A percentile compares a stretch with the other conserved stretches of the same genome.
Conservation (phyloP, 345 rosid genomes). For the Lepidium didymum region DNA sequence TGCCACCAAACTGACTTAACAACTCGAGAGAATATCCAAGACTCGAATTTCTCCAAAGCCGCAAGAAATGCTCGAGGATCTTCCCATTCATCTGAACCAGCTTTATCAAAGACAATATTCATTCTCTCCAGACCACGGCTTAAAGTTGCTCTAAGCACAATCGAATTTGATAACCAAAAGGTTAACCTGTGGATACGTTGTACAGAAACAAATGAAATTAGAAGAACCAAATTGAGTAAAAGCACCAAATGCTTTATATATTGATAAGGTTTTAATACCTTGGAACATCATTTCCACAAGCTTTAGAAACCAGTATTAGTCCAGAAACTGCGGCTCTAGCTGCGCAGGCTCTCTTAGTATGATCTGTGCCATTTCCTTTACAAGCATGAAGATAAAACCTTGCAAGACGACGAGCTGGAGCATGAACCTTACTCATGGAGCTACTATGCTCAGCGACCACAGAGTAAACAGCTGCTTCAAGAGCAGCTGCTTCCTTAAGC, state of each 20-base stretch:
- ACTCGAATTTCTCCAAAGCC: conserved; percentile 78
- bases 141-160: conserved; percentile 63
- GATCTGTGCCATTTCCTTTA: conserved; percentile 34
- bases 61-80: conserved; percentile 44
- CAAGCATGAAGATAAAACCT: conserved; percentile 82
- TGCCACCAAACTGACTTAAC: conserved; percentile 97
- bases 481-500: conserved; percentile 78
- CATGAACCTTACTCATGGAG: conserved; percentile 72
- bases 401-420: conserved; percentile 86
- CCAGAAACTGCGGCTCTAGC: conserved; percentile 82
- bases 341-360: conserved; percentile 49
- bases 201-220: neutral
- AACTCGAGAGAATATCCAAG: conserved; percentile 83
- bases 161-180: conserved; percentile 88
- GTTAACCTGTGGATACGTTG: conserved; percentile 51
- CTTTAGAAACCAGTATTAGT: conserved; percentile 76
- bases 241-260: neutral
- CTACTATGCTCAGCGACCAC: conserved; percentile 90
- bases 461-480: conserved; percentile 83
- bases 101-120: conserved; percentile 7
- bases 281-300: conserved; percentile 92
- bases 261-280: conserved; percentile 38
- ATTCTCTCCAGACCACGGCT: conserved; percentile 38
- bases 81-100: conserved; percentile 50
- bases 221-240: neutral